Evolutionary conservation across 1,139 yeast species (phyloP).

Genomic region (Debaryomycetaceae sp.): DNA sequence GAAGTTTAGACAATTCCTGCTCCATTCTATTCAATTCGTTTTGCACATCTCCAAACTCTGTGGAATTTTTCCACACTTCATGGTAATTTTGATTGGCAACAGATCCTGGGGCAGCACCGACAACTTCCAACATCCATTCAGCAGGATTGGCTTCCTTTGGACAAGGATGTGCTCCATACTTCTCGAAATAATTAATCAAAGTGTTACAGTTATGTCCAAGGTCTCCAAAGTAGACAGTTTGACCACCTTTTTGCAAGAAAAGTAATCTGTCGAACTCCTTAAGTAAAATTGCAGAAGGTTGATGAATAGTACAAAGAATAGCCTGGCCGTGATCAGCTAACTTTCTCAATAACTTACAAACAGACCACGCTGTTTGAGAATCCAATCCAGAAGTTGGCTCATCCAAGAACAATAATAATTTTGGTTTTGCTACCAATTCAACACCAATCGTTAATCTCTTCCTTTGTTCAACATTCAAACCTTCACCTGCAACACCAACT

Average conservation of each 20-base stretch:
- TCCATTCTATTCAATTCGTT: conserved; percentile 45
- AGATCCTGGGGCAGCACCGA: conserved; percentile 80
- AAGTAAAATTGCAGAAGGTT: conserved; percentile 74
- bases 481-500: conserved; percentile 80
- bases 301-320: conserved; percentile 78
- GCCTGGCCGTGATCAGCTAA: conserved; percentile 81
- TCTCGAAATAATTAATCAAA: conserved; percentile 66
- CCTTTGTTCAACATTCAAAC: conserved; percentile 79
- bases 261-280: conserved; percentile 76
- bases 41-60: conserved; percentile 46
- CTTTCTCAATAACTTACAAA: conserved; percentile 74
- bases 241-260: conserved; percentile 72
- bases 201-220: conserved; percentile 63
- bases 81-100: conserved; percentile 61
- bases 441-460: conserved; percentile 65
- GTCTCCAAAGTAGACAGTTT: conserved; percentile 78
- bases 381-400: conserved; percentile 43
- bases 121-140: conserved; percentile 78
- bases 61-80: conserved; percentile 63
- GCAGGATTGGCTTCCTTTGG: conserved; percentile 75
- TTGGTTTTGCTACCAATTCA: conserved; percentile 39
- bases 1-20: conserved; percentile 36
- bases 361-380: conserved; percentile 63
- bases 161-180: conserved; percentile 62
- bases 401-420: conserved; percentile 34